Base-by-base conservation (phyloP, 108 stramenopile species). In the Nitzschia sp. region DNA sequence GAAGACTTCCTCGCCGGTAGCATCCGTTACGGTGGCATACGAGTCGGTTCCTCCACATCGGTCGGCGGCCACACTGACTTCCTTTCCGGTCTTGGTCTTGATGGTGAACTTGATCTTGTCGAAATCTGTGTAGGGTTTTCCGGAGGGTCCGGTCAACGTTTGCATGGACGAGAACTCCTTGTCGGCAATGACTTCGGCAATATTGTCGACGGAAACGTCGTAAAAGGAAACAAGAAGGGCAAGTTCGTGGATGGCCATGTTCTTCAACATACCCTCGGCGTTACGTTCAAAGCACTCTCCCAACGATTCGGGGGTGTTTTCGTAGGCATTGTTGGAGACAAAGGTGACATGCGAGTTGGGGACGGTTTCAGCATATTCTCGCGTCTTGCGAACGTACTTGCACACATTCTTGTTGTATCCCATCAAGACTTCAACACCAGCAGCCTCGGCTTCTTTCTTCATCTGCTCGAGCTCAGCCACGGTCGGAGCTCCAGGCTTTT, bases 231-330 rank as follows among this genome's bases (percentile, higher is more conserved):
- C 95, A 47, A 96, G 68, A 15, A 96, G 78, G 33, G 92, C 92
- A 19, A 93, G 79, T 75, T 96, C 94, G 76, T 96, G 94, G 45
- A 96, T 93, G 71, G 91, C 94, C 94, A 96, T 96, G 83, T 96
- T 96, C 86, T 96, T 96, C 32, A 96, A 80, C 92, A 96, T 93
- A 53, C 95, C 95, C 77, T 96, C 95, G 64, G 84, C 80, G 60
- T 96, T 96, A 48, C 95, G 89, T 75, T 92, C 90, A 79, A 96
- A 96, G 84, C 95, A 96, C 78, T 96, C 95, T 71, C 91, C 92
- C 38, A 96, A 88, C 8, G 85, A 87, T 68, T 88, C 91, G 28
- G 84, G 73, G 19, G 88, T 94, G 69, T 90, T 88, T 63, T 92
- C 88, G 78, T 96, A 96, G 44, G 92, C 86, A 69, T 96, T 96